Conservation (phyloP, 1,284 basidiomycete species). For the Tylopilus orsonianus region DNA sequence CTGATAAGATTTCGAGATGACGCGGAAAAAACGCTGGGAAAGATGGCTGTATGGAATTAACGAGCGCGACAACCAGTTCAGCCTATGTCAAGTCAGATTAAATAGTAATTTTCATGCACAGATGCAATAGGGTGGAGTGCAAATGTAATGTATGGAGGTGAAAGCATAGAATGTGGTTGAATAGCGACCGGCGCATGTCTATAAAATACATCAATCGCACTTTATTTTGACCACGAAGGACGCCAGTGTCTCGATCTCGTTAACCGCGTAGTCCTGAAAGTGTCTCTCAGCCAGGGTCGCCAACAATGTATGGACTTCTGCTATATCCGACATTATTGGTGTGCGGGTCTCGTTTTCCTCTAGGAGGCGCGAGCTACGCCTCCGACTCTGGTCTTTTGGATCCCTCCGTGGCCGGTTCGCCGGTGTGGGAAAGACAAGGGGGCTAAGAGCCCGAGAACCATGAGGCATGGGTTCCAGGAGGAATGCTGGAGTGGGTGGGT, state of each 20-base stretch:
- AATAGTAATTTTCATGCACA: constrained; percentile 3
- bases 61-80: neutral
- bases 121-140: neutral
- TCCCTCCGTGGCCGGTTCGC: constrained; percentile 71
- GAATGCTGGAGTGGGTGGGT: constrained; percentile 64
- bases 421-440: constrained; percentile 45
- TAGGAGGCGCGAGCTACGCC: constrained; percentile 64
- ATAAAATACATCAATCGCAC: constrained; percentile 37
- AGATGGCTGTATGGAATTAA: neutral
- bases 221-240: constrained; percentile 73
- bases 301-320: constrained; percentile 62
- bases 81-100: neutral
- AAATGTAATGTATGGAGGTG: constrained; percentile 4
- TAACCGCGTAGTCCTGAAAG: constrained; percentile 63
- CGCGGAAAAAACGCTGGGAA: neutral
- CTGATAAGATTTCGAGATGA: constrained; percentile 26
- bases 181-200: constrained; percentile 23
- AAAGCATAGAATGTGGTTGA: constrained; percentile 11
- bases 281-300: constrained; percentile 69
- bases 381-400: constrained; percentile 51
- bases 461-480: constrained; percentile 52
- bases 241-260: constrained; percentile 78
- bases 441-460: constrained; percentile 49
- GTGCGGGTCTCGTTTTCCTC: constrained; percentile 60
- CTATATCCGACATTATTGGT: constrained; percentile 66